Conservation (phyloP, 805 yeast species). For the Wickerhamomyces strasburgensis region DNA sequence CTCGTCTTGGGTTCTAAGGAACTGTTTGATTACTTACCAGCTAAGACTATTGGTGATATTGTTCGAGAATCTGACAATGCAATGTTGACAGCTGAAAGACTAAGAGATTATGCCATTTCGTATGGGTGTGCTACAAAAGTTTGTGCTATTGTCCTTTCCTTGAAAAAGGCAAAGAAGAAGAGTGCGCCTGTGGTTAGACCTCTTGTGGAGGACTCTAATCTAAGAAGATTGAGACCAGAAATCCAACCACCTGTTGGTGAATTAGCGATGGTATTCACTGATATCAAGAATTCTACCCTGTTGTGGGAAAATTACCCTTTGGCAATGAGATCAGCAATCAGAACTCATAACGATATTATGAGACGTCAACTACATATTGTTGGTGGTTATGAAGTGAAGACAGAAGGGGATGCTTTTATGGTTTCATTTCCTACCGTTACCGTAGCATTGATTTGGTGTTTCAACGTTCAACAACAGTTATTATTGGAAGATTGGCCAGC, state of each 20-base stretch:
- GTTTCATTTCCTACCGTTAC: conserved; percentile 93
- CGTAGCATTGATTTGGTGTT: conserved; percentile 89
- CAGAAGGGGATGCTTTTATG: conserved; percentile 99
- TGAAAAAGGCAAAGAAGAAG: conserved; percentile 44
- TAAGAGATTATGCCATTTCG: conserved; percentile 90
- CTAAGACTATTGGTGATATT: conserved; percentile 86
- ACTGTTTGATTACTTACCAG: conserved; percentile 79
- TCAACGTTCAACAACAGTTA: conserved; percentile 81
- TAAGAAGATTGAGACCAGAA: conserved; percentile 82
- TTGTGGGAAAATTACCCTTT: conserved; percentile 91
- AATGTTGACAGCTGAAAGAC: conserved; percentile 84
- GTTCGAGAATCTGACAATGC: conserved; percentile 80
- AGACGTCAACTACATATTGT: conserved; percentile 85
- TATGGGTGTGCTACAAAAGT: conserved; percentile 82
- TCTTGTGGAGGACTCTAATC: conserved; percentile 65
- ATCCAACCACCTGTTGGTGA: conserved; percentile 94
- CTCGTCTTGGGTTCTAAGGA: conserved; percentile 78
- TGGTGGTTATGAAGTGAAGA: conserved; percentile 97
- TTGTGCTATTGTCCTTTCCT: conserved; percentile 73
- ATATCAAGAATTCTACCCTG: conserved; percentile 88
- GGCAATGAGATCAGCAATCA: conserved; percentile 96
- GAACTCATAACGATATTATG: conserved; percentile 91
- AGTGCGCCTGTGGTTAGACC: conserved; percentile 36
- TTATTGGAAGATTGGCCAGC: conserved; percentile 93
- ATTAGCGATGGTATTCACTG: conserved; percentile 94